A percentile compares a stretch with the other conserved stretches of the same genome.
Evolutionary conservation across 768 basidiomycete species (phyloP).

Genomic region (Lactarius sanguifluus): DNA sequence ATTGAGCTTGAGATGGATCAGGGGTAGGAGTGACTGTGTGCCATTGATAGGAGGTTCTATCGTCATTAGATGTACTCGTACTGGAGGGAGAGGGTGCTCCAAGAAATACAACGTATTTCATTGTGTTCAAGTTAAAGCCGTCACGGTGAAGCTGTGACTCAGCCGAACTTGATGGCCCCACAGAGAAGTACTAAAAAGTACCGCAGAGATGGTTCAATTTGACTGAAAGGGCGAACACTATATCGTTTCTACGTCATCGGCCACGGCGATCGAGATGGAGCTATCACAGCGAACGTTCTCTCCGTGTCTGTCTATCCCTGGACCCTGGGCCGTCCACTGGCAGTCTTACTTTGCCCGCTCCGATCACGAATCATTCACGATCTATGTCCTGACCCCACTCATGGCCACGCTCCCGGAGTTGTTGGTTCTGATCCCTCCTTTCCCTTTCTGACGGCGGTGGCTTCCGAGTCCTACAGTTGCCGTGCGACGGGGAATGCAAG

Average conservation of each 20-base stretch:
- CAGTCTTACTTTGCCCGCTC: slow-evolving; percentile 14
- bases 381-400: not conserved
- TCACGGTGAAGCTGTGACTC: not conserved
- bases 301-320: slow-evolving; percentile 20
- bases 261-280: slow-evolving; percentile 17
- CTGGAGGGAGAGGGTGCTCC: slow-evolving; percentile 45
- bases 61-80: slow-evolving; percentile 41
- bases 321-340: no score
- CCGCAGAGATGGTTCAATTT: no score
- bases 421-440: slow-evolving; percentile 7
- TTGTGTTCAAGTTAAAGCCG: not conserved
- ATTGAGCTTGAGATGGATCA: not conserved
- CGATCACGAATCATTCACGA: not conserved
- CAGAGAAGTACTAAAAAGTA: no score
- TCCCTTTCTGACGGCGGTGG: not conserved
- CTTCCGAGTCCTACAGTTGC: slow-evolving; percentile 17
- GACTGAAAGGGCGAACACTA: not conserved
- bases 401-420: not conserved
- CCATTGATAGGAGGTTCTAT: slow-evolving; percentile 43
- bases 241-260: not conserved
- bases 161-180: not conserved
- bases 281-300: slow-evolving; percentile 15
- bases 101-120: slow-evolving; percentile 50
- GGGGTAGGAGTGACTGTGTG: slow-evolving; percentile 41
- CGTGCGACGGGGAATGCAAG: slow-evolving; percentile 12